A percentile compares a stretch with the other conserved stretches of the same genome.
Conservation (phyloP, 805 yeast genomes). For the Lachancea kluyveri region DNA sequence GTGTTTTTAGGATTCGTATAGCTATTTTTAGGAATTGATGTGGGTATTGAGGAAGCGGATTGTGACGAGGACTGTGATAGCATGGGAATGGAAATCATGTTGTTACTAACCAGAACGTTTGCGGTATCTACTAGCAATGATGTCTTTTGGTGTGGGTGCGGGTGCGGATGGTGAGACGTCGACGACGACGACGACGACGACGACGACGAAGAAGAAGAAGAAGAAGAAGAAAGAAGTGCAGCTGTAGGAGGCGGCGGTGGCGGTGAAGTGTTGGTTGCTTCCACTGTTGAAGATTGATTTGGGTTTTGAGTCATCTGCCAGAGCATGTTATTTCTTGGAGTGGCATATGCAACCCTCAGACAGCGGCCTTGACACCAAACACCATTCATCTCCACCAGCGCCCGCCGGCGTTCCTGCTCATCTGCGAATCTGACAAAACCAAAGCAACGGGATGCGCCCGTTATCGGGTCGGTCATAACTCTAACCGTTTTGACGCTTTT, state of each 20-base stretch:
- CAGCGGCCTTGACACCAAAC: constrained; percentile 76
- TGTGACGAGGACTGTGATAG: too few relatives aligned
- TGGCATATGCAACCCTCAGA: constrained; percentile 70
- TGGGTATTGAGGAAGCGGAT: too few relatives aligned
- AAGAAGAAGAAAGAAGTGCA: constrained; percentile 5
- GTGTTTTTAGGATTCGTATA: constrained; percentile 30
- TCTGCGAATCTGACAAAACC: constrained; percentile 75
- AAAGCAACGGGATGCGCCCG: constrained; percentile 72
- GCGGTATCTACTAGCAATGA: constrained; percentile 10
- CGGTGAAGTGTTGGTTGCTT: constrained; percentile 8
- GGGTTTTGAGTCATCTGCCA: constrained; percentile 17
- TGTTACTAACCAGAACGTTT: constrained; percentile 6
- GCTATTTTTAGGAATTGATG: too few relatives aligned
- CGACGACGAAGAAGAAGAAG: not conserved
- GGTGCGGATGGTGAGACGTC: constrained; percentile 6
- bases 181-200: constrained; percentile 5
- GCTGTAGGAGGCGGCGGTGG: constrained; percentile 10
- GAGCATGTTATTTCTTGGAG: constrained; percentile 50
- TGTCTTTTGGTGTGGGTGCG: constrained; percentile 4
- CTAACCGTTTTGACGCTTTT: constrained; percentile 69
- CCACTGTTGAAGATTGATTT: constrained; percentile 15
- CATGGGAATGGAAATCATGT: constrained; percentile 3
- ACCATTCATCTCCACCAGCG: constrained; percentile 71
- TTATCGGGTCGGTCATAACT: constrained; percentile 80
- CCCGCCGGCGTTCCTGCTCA: constrained; percentile 61